These are phyloP conservation scores for Xanthoparmelia taractica DNA, from an alignment of 495 filamentous ascomycete genomes.

Conservation along the genomic window DNA sequence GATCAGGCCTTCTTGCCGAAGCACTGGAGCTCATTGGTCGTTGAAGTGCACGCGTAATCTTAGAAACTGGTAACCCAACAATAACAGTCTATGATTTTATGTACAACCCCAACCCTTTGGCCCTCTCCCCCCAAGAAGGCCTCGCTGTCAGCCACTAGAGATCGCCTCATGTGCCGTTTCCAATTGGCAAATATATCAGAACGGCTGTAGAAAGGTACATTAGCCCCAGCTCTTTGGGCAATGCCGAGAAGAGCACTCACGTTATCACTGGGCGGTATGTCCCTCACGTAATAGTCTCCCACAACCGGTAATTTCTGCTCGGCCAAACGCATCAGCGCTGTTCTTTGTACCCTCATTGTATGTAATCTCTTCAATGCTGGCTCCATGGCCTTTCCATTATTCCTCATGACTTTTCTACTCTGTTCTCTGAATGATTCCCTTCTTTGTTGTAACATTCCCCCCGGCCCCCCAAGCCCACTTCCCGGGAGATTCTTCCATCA, in stretches of 20 bases:
- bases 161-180: neutral
- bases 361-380: neutral
- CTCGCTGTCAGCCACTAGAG: neutral
- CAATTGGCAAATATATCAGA: neutral
- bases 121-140: neutral
- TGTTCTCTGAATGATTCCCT: too few relatives aligned
- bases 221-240: neutral
- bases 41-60: neutral
- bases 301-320: conserved; percentile 24
- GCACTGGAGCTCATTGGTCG: neutral
- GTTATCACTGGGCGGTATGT: conserved; percentile 26
- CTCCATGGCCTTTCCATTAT: neutral
- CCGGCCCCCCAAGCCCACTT: too few relatives aligned
- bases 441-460: too few relatives aligned
- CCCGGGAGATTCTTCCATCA: too few relatives aligned
- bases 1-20: neutral
- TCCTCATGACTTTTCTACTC: too few relatives aligned
- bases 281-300: conserved; percentile 25
- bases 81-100: neutral
- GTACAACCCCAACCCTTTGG: neutral
- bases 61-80: neutral
- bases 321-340: neutral
- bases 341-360: too few relatives aligned
- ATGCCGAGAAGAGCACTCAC: conserved; percentile 11
- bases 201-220: neutral